Evolutionary conservation across 345 rosid species (phyloP).

Genomic region (Salix viminalis): DNA sequence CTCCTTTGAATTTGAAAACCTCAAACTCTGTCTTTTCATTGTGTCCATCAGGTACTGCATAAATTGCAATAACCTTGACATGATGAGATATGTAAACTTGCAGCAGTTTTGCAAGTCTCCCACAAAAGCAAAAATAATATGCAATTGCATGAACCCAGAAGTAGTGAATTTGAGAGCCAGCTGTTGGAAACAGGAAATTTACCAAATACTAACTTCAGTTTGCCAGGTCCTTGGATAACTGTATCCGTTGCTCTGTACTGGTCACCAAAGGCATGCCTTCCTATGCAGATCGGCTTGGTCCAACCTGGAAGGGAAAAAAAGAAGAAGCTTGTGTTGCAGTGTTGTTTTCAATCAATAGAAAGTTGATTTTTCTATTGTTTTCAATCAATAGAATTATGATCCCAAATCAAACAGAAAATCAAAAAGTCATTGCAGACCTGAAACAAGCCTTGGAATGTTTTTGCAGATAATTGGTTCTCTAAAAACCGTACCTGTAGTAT

Average conservation of each 20-base stretch:
- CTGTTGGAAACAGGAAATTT: slow-evolving; percentile 2
- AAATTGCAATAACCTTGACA: neutral
- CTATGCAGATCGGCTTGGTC: slow-evolving; percentile 97
- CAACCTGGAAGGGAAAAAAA: slow-evolving; percentile 46
- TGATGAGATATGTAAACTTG: neutral
- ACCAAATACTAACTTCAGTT: slow-evolving; percentile 87
- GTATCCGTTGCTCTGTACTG: slow-evolving; percentile 90
- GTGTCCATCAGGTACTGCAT: slow-evolving; percentile 67
- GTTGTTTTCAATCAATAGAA: neutral
- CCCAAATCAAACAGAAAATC: neutral
- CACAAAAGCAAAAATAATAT: neutral
- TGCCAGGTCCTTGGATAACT: slow-evolving; percentile 84
- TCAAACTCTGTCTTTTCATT: slow-evolving; percentile 65
- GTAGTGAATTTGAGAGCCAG: neutral
- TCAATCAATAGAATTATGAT: neutral
- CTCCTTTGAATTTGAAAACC: slow-evolving; percentile 77
- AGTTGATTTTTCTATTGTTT: neutral
- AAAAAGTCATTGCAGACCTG: slow-evolving; percentile 44
- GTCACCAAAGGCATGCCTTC: slow-evolving; percentile 98
- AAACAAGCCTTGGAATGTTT: slow-evolving; percentile 77
- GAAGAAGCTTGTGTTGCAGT: neutral
- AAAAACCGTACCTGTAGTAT: slow-evolving; percentile 81
- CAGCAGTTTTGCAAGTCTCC: neutral
- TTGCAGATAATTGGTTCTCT: slow-evolving; percentile 97
- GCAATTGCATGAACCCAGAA: neutral